Evolutionary conservation across 1,284 basidiomycete genomes (phyloP).

Genomic region (Hymenochaete sp.): DNA sequence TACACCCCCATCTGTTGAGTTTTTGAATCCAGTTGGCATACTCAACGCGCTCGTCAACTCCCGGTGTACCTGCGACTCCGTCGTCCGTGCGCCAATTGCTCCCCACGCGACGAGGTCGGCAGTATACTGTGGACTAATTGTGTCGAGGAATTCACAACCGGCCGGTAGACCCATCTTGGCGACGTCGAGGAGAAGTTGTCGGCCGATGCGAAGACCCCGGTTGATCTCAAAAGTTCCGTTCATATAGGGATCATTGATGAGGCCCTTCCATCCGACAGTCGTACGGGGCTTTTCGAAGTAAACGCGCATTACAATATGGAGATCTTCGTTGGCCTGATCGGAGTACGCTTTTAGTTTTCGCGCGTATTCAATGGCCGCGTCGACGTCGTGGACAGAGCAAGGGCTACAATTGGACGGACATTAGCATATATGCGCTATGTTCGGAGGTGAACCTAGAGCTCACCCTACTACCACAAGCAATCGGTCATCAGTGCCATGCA

Average conservation of each 20-base stretch:
- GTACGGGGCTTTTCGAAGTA: constrained; percentile 97
- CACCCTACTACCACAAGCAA: constrained; percentile 83
- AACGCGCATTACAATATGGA: constrained; percentile 94
- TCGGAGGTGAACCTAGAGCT: constrained; percentile 24
- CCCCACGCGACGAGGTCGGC: constrained; percentile 97
- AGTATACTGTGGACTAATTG: constrained; percentile 88
- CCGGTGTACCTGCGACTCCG: constrained; percentile 94
- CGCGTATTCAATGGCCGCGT: constrained; percentile 81
- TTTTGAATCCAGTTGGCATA: constrained; percentile 84
- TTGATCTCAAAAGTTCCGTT: constrained; percentile 90
- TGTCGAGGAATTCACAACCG: constrained; percentile 86
- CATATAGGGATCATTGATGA: constrained; percentile 92
- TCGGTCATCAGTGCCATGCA: constrained; percentile 82
- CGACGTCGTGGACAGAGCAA: constrained; percentile 86
- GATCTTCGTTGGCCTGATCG: constrained; percentile 71
- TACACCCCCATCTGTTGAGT: constrained; percentile 69
- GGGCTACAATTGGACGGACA: constrained; percentile 43
- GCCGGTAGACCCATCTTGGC: constrained; percentile 80
- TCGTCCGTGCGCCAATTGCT: constrained; percentile 93
- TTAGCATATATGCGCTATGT: constrained; percentile 6
- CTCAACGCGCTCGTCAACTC: constrained; percentile 79
- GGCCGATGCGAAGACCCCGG: constrained; percentile 88
- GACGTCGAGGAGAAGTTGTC: constrained; percentile 81
- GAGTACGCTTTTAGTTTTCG: constrained; percentile 75
- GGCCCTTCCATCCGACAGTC: constrained; percentile 97